Evolutionary conservation across 2,329 filamentous ascomycete species (phyloP).

Genomic region (Aspergillus tamarii): DNA sequence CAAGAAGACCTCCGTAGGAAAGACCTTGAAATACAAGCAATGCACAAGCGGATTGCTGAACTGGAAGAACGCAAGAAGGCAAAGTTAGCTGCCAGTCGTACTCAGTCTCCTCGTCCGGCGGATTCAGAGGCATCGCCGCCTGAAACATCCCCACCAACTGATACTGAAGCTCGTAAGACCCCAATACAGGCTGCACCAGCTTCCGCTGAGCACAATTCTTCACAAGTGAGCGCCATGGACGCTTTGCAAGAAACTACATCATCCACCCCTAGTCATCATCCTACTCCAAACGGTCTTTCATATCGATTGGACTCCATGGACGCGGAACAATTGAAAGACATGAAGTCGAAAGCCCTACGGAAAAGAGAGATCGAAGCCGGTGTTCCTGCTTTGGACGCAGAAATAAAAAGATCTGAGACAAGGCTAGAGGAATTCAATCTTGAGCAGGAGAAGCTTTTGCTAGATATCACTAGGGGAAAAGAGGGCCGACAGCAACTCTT

Average conservation of each 20-base stretch:
- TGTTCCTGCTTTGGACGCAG: slow-evolving; percentile 50
- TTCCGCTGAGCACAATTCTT: not conserved
- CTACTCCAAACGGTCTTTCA: not conserved
- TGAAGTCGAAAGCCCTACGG: slow-evolving; percentile 44
- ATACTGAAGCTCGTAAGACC: slow-evolving; percentile 4
- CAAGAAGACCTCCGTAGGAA: slow-evolving; percentile 51
- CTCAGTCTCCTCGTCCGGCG: slow-evolving; percentile 37
- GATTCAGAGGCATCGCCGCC: slow-evolving; percentile 28
- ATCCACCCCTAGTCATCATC: not conserved
- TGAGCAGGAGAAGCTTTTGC: slow-evolving; percentile 45
- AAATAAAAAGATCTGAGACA: slow-evolving; percentile 43
- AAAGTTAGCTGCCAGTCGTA: slow-evolving; percentile 42
- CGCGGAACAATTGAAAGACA: slow-evolving; percentile 30
- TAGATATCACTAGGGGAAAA: slow-evolving; percentile 51
- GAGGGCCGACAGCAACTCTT: slow-evolving; percentile 48
- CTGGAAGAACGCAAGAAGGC: slow-evolving; percentile 48
- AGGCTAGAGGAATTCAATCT: slow-evolving; percentile 35
- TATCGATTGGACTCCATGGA: slow-evolving; percentile 20
- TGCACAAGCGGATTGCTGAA: slow-evolving; percentile 55
- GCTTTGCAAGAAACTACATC: not conserved
- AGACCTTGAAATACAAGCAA: slow-evolving; percentile 52
- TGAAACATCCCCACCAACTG: slow-evolving; percentile 15
- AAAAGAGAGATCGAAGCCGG: slow-evolving; percentile 54
- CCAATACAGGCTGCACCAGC: not conserved
- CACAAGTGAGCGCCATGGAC: not conserved